Evolutionary conservation across 108 stramenopile genomes (phyloP), one percentile per base, ranked within the genome.

Genomic region (Cyclotella cryptica): DNA sequence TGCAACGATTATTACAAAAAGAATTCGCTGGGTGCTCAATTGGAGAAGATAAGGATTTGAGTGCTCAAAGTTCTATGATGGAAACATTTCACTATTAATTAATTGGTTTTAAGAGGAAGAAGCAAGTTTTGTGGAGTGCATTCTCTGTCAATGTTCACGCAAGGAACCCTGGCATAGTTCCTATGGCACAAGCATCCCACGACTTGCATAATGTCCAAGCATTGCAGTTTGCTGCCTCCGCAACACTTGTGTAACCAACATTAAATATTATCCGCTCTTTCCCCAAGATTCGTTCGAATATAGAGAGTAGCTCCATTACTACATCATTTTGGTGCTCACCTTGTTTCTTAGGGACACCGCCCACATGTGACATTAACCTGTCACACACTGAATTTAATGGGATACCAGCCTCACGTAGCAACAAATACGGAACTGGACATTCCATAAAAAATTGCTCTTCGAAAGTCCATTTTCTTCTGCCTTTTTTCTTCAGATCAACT

Each of bases 101-200:
- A 35, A 35, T 6, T 35, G 35, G 6, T 6, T 35, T 35, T 35
- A 2, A 35, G 6, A 35, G 4, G n/a, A n/a, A 35, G 4, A 35
- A 35, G 6, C 35, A 35, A 35, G 35, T 35, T 35, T 35, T 6
- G 35, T 6, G 35, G 35, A 2, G 35, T 6, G 6, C 6, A 35
- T 24, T 57, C 55, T 57, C 12, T 57, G n/a, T 49, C 47, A 49
- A 14, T 58, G 27, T 58, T 71, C 42, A 71, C 4, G 41, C 69
- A 19, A 74, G 80, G 66, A 62, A 71, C 13, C 80, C 80, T 45
- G 80, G 62, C 74, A 81, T 59, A 18, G 81, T 78, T 26, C 90
- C 92, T 35, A 91, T 85, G n/a, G 92, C 74, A 78, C 92, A 91
- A 28, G 79, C 62, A 71, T 91, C 90, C 90, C 92, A 93, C 21